phyloP scores from a whole-genome alignment of 1,284 basidiomycete genomes.

The Rhodotorula sp. region DNA sequence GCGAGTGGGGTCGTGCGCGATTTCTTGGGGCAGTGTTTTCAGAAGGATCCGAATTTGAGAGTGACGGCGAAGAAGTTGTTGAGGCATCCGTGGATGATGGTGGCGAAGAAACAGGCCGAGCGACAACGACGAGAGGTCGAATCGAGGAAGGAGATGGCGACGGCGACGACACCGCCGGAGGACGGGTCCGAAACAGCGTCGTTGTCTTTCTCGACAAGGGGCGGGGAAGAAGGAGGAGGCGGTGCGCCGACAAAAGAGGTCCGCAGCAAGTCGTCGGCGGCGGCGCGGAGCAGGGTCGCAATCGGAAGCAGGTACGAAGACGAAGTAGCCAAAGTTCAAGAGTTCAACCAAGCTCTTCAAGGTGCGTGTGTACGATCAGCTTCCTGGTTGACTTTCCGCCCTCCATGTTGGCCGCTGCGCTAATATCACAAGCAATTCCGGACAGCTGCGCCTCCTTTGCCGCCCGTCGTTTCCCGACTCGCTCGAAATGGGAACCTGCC shows the following conservation, averaged over 20 bases:
- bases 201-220: too few species aligned
- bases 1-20: constrained; percentile 84
- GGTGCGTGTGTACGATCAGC: constrained; percentile 20
- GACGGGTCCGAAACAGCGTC: too few species aligned
- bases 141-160: constrained; percentile 46
- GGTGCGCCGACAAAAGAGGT: constrained; percentile 19
- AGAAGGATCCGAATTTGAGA: constrained; percentile 92
- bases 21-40: constrained; percentile 95
- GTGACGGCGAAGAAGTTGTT: constrained; percentile 90
- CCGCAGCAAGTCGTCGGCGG: background rate
- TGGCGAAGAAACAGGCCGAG: constrained; percentile 65
- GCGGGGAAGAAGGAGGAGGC: constrained; percentile 47
- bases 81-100: constrained; percentile 92
- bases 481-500: too few species aligned
- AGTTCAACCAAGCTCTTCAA: constrained; percentile 90
- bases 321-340: constrained; percentile 88
- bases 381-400: background rate
- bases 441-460: background rate
- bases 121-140: constrained; percentile 52
- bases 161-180: background rate
- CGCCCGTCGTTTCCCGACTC: background rate
- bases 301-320: constrained; percentile 64
- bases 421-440: too few species aligned
- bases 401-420: too few species aligned
- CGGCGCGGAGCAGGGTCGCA: background rate